Conservation (phyloP, 768 basidiomycete genomes). For the Inosperma sp. region DNA sequence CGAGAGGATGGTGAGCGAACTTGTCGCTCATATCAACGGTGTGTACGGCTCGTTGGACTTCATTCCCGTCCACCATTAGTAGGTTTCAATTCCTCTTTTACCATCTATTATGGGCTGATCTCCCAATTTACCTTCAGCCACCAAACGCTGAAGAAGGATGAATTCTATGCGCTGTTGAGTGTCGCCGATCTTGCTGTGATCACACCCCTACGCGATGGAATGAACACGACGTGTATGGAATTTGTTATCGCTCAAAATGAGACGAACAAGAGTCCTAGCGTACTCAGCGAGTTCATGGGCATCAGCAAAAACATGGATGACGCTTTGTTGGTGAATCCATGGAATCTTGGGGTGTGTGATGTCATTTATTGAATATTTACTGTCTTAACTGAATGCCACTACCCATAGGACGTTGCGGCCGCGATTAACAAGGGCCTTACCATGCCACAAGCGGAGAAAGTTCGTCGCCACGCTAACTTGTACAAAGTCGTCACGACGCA, state of each 20-base stretch:
- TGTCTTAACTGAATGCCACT: constrained; percentile 1
- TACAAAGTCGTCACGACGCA: constrained; percentile 87
- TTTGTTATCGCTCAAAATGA: constrained; percentile 91
- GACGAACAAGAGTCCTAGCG: constrained; percentile 79
- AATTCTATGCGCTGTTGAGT: constrained; percentile 91
- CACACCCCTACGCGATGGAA: constrained; percentile 92
- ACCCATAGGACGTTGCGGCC: constrained; percentile 70
- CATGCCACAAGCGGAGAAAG: constrained; percentile 78
- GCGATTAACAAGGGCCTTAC: constrained; percentile 85
- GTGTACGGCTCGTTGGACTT: constrained; percentile 93
- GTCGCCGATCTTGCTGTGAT: constrained; percentile 95
- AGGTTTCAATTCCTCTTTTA: constrained; percentile 30
- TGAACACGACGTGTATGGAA: constrained; percentile 99
- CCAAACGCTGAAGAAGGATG: constrained; percentile 94
- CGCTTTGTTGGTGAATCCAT: constrained; percentile 90
- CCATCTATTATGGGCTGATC: neutral
- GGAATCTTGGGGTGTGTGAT: constrained; percentile 78
- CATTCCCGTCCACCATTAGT: constrained; percentile 98
- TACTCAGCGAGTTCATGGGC: constrained; percentile 97
- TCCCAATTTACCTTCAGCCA: constrained; percentile 56
- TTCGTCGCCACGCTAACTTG: constrained; percentile 64
- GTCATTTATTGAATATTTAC: constrained; percentile 9
- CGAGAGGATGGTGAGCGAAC: constrained; percentile 88
- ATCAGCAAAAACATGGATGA: constrained; percentile 89
- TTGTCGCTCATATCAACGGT: constrained; percentile 94